Base-by-base conservation (phyloP, 2,329 filamentous ascomycete genomes). In the Cladosporium austrohemisphaericum region DNA sequence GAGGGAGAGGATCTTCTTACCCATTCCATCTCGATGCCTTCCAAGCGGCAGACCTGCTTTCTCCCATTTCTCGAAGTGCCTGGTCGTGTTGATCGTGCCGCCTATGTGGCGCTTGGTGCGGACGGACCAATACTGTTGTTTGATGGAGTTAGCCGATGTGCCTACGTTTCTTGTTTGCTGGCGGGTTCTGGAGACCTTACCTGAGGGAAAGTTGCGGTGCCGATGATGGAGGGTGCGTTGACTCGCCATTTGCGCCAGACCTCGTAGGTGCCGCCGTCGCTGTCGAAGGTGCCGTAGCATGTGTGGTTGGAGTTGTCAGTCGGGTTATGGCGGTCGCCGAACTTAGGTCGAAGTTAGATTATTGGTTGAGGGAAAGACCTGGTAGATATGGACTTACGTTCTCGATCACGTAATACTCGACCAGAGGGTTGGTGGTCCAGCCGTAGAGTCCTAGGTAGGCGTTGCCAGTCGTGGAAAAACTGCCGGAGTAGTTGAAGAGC, bases 371-470 rank as follows among this genome's bases (percentile, higher is more conserved):
- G n/a, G n/a, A n/a, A n/a, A n/a, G n/a, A n/a, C n/a, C n/a, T n/a
- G n/a, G n/a, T n/a, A n/a, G n/a, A n/a, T 72, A 75, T n/a, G n/a
- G n/a, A n/a, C n/a, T n/a, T n/a, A n/a, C n/a, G 8, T 70, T 65
- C 52, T 81, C 78, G 55, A 80, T 69, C 50, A 81, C 74, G 65
- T 81, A 81, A 67, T 80, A 80, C 57, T 80, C 78, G 59, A 79
- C 68, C 13, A 79, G 65, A 0, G 76, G 76, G 59, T 70, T 71
- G n/a, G 61, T 67, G 1, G 74, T 77, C 77, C 79, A 82, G 41
- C 78, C 78, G 59, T 81, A 81, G 11, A 81, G 63, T 13, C 77
- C 65, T 13, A 83, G 70, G 60, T 80, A 80, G 26, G 60, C 60
- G 55, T 46, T 35, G 53, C 74, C 74, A 50, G 67, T 68, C 48